These are phyloP conservation scores for Nakaseomyces bracarensis DNA, from an alignment of 1,139 yeast genomes.

Conservation along the genomic window DNA sequence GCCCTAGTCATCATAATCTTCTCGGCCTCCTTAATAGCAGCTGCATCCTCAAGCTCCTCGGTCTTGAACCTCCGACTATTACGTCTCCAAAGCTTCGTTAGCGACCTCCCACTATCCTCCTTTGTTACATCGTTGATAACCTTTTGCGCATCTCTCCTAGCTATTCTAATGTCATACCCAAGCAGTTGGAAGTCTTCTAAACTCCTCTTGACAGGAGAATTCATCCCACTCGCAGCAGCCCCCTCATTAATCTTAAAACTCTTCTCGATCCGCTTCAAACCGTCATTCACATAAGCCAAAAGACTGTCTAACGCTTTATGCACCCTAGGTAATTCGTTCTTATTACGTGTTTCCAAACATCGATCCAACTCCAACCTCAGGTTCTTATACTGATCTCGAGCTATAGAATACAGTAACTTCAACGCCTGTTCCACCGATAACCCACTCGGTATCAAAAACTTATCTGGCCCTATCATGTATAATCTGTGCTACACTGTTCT, in stretches of 20 bases:
- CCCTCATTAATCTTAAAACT: conserved; percentile 16
- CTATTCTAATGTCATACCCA: conserved; percentile 25
- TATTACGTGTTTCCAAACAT: conserved; percentile 2
- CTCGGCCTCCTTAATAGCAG: conserved; percentile 20
- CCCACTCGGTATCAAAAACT: conserved; percentile 26
- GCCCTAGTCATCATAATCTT: conserved; percentile 16
- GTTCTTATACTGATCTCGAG: conserved; percentile 23
- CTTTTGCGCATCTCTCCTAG: conserved; percentile 13
- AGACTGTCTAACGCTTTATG: conserved; percentile 16
- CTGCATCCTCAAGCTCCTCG: conserved; percentile 15
- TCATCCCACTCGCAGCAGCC: conserved; percentile 9
- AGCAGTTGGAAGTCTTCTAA: conserved; percentile 26
- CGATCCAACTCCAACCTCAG: conserved; percentile 10
- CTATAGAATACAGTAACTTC: conserved; percentile 25
- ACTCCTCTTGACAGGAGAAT: conserved; percentile 13
- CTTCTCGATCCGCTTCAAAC: conserved; percentile 20
- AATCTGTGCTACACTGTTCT: not conserved
- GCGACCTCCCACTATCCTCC: conserved; percentile 2
- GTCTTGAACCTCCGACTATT: conserved; percentile 9
- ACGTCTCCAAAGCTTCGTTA: conserved; percentile 13
- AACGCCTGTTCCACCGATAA: conserved; percentile 26
- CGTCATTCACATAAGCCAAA: conserved; percentile 22
- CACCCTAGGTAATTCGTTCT: conserved; percentile 15
- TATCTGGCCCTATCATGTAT: conserved; percentile 21
- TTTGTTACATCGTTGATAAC: not conserved